Evolutionary conservation across 116 monocot species (phyloP), one percentile per base, ranked within the genome.

Genomic region (Phalaenopsis hybrid): DNA sequence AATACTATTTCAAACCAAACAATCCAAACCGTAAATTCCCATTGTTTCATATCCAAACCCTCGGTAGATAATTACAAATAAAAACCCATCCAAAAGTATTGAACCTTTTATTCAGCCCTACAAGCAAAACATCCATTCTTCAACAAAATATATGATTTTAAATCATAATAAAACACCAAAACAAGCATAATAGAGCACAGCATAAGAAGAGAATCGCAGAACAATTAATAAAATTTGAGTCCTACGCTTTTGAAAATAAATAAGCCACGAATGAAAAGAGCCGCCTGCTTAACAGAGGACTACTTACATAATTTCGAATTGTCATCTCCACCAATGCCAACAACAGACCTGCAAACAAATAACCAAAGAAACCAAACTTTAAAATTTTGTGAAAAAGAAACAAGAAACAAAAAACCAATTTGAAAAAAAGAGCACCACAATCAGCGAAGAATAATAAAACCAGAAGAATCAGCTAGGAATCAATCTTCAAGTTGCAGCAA

Each of bases 261-360:
- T 1, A 23, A 67, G 21, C 28, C 28, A 67, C 28, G 28, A 73
- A 75, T 13, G 5, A 46, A 46, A 45, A n/a, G 75, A 75, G 46
- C 75, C 2, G 21, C 10, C 10, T 1, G 46, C 18, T 46, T n/a
- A 75, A 4, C 8, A 45, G 5, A 46, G 17, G 46, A 75, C 48
- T 6, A 7, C 75, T 75, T 75, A 75, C 75, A 23, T 23, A 75
- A 46, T 75, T 75, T 18, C 7, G 9, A 46, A 75, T 46, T 46
- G 46, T 75, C 44, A 46, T 75, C 20, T 75, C 75, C 75, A 7
- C 5, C 3, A 46, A n/a, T 8, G 10, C 75, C 18, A 44, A 23
- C 75, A 16, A 45, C 28, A 11, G 21, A 75, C 46, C 75, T 75
- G 75, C 75, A 48, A 75, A 48, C 75, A 75, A 75, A 46, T 21